Conservation (phyloP, 768 basidiomycete species). For the Grammothele lineata region DNA sequence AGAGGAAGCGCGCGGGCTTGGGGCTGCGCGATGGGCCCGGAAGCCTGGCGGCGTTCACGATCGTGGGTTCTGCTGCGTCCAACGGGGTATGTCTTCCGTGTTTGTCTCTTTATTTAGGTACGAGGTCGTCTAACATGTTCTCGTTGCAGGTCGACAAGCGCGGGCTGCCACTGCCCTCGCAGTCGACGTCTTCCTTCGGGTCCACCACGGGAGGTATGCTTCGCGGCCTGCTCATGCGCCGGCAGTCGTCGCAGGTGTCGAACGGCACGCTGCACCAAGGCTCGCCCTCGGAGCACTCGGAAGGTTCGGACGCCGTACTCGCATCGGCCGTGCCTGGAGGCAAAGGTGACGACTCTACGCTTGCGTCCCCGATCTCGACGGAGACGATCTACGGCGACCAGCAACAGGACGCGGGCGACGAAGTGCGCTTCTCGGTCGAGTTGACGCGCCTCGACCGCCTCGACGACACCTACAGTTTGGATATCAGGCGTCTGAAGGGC, state of each 20-base stretch:
- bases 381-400: slow-evolving; percentile 75
- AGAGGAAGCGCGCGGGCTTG: slow-evolving; percentile 59
- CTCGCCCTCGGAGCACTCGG: slow-evolving; percentile 17
- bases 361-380: slow-evolving; percentile 28
- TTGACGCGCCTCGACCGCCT: slow-evolving; percentile 86
- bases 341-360: slow-evolving; percentile 1
- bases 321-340: slow-evolving; percentile 16
- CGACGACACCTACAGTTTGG: slow-evolving; percentile 87
- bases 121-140: slow-evolving; percentile 7
- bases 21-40: slow-evolving; percentile 40
- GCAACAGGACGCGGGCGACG: slow-evolving; percentile 84
- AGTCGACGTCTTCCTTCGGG: slow-evolving; percentile 51
- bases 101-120: no score
- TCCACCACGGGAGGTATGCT: slow-evolving; percentile 71
- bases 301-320: slow-evolving; percentile 22
- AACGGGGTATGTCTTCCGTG: slow-evolving; percentile 80
- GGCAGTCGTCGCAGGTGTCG: slow-evolving; percentile 84
- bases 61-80: slow-evolving; percentile 79
- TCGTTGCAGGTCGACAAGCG: slow-evolving; percentile 75
- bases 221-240: slow-evolving; percentile 82
- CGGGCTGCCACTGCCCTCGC: slow-evolving; percentile 80
- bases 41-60: slow-evolving; percentile 65
- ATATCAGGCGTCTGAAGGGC: slow-evolving; percentile 89
- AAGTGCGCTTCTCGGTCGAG: slow-evolving; percentile 96
- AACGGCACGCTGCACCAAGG: slow-evolving; percentile 22